These are phyloP conservation scores for Geranium rotundifolium DNA, from an alignment of 345 rosid genomes.

Conservation along the genomic window DNA sequence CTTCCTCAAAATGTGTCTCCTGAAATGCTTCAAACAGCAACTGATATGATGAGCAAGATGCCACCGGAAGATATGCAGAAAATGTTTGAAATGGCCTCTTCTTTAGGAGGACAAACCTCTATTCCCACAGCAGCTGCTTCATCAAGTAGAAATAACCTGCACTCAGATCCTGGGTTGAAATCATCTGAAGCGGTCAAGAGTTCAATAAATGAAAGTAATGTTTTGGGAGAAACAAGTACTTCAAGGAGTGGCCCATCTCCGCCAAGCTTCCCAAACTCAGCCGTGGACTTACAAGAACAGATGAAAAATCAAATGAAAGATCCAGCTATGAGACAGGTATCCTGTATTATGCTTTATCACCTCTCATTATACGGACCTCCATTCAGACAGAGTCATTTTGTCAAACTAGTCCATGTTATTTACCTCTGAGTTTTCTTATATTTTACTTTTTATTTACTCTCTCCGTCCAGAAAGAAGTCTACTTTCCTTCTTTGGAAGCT, in stretches of 20 bases:
- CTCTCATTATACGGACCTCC: neutral
- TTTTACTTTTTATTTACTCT: too few relatives aligned
- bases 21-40: conserved; percentile 74
- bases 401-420: neutral
- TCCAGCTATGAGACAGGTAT: conserved; percentile 89
- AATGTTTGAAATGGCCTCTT: conserved; percentile 82
- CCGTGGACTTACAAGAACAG: conserved; percentile 76
- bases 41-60: conserved; percentile 76
- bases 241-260: conserved; percentile 27
- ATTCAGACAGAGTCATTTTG: too few relatives aligned
- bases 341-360: neutral
- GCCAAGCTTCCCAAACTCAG: conserved; percentile 42
- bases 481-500: too few relatives aligned
- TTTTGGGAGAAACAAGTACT: conserved; percentile 40
- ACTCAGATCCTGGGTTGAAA: conserved; percentile 17
- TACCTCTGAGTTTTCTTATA: neutral
- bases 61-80: conserved; percentile 65
- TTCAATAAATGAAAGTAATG: conserved; percentile 19
- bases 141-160: conserved; percentile 8
- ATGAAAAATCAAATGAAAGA: conserved; percentile 90
- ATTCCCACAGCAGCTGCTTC: conserved; percentile 25
- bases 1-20: conserved; percentile 41
- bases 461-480: too few relatives aligned
- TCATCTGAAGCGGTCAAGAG: conserved; percentile 20
- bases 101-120: conserved; percentile 31